Base-by-base conservation (phyloP, 192 early-diverging fungal species). In the Linnemannia zychae region DNA sequence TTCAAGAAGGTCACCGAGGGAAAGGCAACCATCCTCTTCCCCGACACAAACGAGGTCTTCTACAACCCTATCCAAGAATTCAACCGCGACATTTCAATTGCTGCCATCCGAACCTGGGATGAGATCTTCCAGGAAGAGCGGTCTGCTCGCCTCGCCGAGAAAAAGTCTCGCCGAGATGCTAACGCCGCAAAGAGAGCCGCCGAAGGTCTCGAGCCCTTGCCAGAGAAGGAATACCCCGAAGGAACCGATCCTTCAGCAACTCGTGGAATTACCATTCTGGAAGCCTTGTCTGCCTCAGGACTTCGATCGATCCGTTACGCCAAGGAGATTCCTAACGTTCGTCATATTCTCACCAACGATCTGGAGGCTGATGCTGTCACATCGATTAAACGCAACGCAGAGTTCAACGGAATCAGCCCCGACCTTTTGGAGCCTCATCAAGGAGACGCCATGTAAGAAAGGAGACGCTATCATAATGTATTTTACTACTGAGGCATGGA, bases 31-130 rank as follows among this genome's bases (percentile, higher is more conserved):
- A 96, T 97, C 69, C 89, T 97, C 63, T 96, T 96, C 84, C 95
- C 96, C 47, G 94, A 94, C 72, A 91, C 91, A 76, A 96, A 96
- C 81, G 94, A 96, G 71, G 98, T 98, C n/a, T 99, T 99, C 84
- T 99, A 99, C 91, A 99, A 99, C 81, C 96, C 97, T 4, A 96
- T 99, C 53, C 98, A 99, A 89, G 91, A 98, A 83, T 99, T 99
- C 90, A 98, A 99, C 89, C 91, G 98, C 24, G 98, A 99, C 88
- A 96, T 97, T 95, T 99, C 97, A 11, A 95, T 99, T 66, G 98
- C 99, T 13, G 97, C 96, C 28, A 99, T 99, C 82, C 95, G 92
- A 74, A 94, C 94, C 0, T 99, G 97, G 98, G 93, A 92, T 79
- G 92, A 96, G 68, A 92, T 97, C 44, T 91, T 87, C 75, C 90